Base-by-base conservation (phyloP, 257 asterid species). In the Solanum sejunctum region DNA sequence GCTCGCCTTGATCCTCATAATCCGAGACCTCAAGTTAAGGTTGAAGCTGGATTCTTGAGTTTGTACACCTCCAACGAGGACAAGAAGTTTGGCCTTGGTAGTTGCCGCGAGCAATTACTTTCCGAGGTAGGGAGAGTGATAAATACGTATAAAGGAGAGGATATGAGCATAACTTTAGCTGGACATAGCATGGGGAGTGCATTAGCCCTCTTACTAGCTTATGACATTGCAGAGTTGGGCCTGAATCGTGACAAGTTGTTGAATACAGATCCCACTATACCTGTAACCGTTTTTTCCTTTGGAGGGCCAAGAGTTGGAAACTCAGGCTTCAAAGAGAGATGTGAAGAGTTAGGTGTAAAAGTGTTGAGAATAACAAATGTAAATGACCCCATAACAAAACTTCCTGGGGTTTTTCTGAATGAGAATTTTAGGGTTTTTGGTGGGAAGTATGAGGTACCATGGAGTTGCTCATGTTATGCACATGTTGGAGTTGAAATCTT, bases 161-260 rank as follows among this genome's bases (percentile, higher is more conserved):
- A 89, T 21, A 70, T 93, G 36, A 93, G 97, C 86, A 90, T 93
- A 7, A 92, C 93, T 0, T 52, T 92, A 13, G 91, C 93, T 0
- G 97, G 95, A 0, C 97, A 93, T 63, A 92, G 95, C 87, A 93
- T 93, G 97, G 97, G 97, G 73, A 93, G 97, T 84, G 92, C 96
- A 12, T 60, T 93, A 64, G 97, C 92, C 1, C 87, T 84, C 12
- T 86, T 93, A 3, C 78, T 89, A 4, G 96, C 92, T 0, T 92
- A 91, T 54, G 96, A 93, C 23, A 84, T 93, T 1, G 88, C 95
- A 10, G 97, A 93, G 85, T 89, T 93, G 0, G 95, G 96, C 5
- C 36, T 93, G 60, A 93, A 90, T 45, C 23, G 63, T 4, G 13
- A 20, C 13, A 77, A 20, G 52, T 10, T 39, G 5, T 81, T 81